Base-by-base conservation (phyloP, 2,329 filamentous ascomycete genomes). In the Paracamarosporium sp. region DNA sequence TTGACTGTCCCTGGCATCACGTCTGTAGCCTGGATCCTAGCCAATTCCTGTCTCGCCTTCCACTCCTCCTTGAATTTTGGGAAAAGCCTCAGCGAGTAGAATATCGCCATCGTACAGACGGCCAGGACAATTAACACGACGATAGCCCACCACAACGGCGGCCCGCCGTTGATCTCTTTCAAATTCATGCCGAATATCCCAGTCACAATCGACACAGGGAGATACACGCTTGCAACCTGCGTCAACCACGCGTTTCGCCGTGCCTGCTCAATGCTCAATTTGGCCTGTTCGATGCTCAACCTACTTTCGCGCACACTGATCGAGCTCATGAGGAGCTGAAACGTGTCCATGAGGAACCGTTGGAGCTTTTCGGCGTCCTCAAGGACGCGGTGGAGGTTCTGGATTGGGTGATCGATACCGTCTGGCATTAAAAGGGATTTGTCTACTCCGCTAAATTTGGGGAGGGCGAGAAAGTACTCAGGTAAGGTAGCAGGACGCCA, bases 301-400 rank as follows among this genome's bases (percentile, higher is more conserved):
- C 62, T 50, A 7, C 56, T 56, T n/a, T 65, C 67, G 9, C 56
- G 38, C 4, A 65, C 61, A 38, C 56, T 64, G 43, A 66, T 55
- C 3, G 67, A 64, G 28, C 60, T 64, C 46, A 68, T 64, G 3
- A 67, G 55, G 5, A 69, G 55, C 36, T 65, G 50, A 28, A 68
- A 65, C 1, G 65, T 65, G n/a, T 69, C 62, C 36, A 63, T 61
- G 7, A 67, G 44, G 40, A 67, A 69, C 12, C 41, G 38, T 17
- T 66, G 56, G 6, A 68, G 52, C 1, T 48, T 38, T 15, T 48
- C 38, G 15, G 57, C 53, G 22, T 65, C 62, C 13, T 55, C 35
- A 7, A 46, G 48, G 2, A 50, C 22, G 24, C 30, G 43, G 30
- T 20, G 20, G 24, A 20, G 25, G n/a, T 33, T 24, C 5, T 38